Base-by-base conservation (phyloP, 164 flowering plant species). In the Berberis thunbergii region DNA sequence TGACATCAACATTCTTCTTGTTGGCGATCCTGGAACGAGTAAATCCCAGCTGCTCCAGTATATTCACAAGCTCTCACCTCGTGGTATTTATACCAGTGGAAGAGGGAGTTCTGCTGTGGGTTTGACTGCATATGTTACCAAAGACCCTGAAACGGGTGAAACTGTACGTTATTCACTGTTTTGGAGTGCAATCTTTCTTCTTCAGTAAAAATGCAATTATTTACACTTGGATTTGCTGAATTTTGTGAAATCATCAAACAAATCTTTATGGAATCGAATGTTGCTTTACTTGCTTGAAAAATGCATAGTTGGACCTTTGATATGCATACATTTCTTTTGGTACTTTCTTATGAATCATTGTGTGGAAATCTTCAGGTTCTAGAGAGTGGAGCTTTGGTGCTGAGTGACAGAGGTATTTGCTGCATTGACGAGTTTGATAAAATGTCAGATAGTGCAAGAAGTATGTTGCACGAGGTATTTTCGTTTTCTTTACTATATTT, bases 21-120 rank as follows among this genome's bases (percentile, higher is more conserved):
- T 94, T 73, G 99, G 99, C 71, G 99, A 94, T 76, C 99, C 99
- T 73, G 99, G 99, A 66, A 94, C 99, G 49, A 94, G 99, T 73
- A 94, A 94, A 76, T 94, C 99, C n/a, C 99, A 91, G 76, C 80
- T 94, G 63, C 97, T 94, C 41, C 91, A 86, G 48, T 94, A 94
- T 75, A 91, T 94, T 65, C 99, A 94, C 80, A 94, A 94, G 79
- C 79, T 94, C 40, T 80, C 99, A 44, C 99, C 97, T 46, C 99
- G 99, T 64, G 97, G 99, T 7, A 94, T 94, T 56, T 94, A 94
- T 74, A 89, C 99, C n/a, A 94, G 97, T 75, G 97, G 99, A 62
- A 80, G 95, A 74, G 99, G 99, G 53, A 94, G 97, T 76, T 94
- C 97, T 58, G 99, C 99, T 65, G 97, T 94, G 65, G 99, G 97